Percentiles rank a stretch among this genome's conserved stretches.
Evolutionary conservation across 768 basidiomycete genomes (phyloP).

Genomic region (Ramaria rubella): DNA sequence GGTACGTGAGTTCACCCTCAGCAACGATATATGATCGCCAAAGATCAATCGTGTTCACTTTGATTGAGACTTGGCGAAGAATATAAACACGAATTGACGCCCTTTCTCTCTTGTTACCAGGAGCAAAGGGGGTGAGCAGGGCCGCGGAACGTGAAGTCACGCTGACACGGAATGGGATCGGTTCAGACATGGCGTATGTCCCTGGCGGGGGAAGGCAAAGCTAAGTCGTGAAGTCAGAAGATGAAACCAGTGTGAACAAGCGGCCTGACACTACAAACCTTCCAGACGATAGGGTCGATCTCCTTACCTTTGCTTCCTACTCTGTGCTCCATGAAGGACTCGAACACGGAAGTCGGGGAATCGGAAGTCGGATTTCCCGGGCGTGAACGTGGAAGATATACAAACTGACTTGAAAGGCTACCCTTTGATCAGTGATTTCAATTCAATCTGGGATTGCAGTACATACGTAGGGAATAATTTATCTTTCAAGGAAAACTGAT

Average conservation of each 20-base stretch:
- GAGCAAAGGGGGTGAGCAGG: not conserved
- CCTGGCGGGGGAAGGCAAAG: constrained; percentile 53
- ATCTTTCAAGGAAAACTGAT: constrained; percentile 5
- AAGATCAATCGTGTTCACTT: constrained; percentile 29
- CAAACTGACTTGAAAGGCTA: constrained; percentile 50
- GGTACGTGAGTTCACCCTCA: constrained; percentile 37
- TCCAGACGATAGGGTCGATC: constrained; percentile 8
- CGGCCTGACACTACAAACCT: not conserved
- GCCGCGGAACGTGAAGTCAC: constrained; percentile 54
- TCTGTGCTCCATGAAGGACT: constrained; percentile 6
- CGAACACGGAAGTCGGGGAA: constrained; percentile 27
- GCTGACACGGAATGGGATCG: constrained; percentile 63
- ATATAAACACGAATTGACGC: constrained; percentile 48
- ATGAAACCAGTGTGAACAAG: not conserved
- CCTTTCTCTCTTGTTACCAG: constrained; percentile 15
- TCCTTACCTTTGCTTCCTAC: not conserved
- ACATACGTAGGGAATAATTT: constrained; percentile 1
- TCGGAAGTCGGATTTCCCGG: constrained; percentile 47
- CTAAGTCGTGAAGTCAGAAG: constrained; percentile 17
- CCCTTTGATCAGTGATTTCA: constrained; percentile 26
- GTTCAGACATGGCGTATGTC: constrained; percentile 48
- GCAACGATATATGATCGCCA: constrained; percentile 33
- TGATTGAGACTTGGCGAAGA: constrained; percentile 58
- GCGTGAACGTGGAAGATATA: constrained; percentile 60
- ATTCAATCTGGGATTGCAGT: not conserved